Base-by-base conservation (phyloP, 2,329 filamentous ascomycete species). In the Cytospora chrysosperma region DNA sequence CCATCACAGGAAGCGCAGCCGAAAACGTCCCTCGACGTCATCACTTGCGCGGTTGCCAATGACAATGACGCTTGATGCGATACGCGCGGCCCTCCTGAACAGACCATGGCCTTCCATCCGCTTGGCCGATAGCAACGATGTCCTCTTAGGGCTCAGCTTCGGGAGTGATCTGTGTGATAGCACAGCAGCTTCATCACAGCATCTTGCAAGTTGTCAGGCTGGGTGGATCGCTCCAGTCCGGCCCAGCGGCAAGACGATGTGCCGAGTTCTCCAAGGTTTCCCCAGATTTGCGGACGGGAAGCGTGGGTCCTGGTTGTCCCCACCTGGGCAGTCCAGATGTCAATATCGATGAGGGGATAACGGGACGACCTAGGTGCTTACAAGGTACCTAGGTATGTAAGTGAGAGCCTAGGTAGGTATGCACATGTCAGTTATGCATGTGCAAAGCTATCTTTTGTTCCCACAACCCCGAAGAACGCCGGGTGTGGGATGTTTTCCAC, bases 261-360 rank as follows among this genome's bases (percentile, higher is more conserved):
- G 43, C 43, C n/a, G 43, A 47, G n/a, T 15, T 6, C 7, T 40
- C 37, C 37, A 26, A 15, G 21, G 27, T 51, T 63, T 54, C 61
- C 61, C 61, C 61, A 32, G 61, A 55, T 63, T 63, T 55, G 21
- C 37, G 58, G 34, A 32, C 56, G 61, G 61, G 43, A 52, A 63
- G 56, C 61, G 52, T 56, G 59, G 61, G 61, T 59, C 56, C 28
- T 30, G 12, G 27, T n/a, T n/a, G n/a, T 30, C 43, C 55, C 55
- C 55, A 37, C 21, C n/a, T n/a, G n/a, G n/a, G n/a, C n/a, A n/a
- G n/a, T n/a, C n/a, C n/a, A n/a, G n/a, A n/a, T n/a, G n/a, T n/a
- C n/a, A n/a, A n/a, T 24, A 47, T 47, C 49, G 21, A 32, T 13
- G 19, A 56, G 27, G 51, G 51, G 32, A 34, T 50, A 37, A 8